These are phyloP conservation scores for Monilinia aucupariae DNA, from an alignment of 2,329 filamentous ascomycete genomes.

Conservation along the genomic window DNA sequence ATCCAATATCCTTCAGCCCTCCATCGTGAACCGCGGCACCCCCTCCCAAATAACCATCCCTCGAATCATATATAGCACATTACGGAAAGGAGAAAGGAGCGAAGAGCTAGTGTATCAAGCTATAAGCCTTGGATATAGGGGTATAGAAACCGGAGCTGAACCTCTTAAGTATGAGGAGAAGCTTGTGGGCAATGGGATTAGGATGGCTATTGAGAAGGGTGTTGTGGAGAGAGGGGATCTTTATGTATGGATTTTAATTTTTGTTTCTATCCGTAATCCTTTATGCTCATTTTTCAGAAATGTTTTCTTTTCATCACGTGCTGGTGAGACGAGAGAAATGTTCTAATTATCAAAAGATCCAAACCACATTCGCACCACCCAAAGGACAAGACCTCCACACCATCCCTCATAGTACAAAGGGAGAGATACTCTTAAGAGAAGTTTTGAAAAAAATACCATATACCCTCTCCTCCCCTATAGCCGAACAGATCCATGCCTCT, in stretches of 20 bases:
- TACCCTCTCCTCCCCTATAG: conserved; percentile 50
- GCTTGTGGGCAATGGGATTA: conserved; percentile 62
- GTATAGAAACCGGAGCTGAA: conserved; percentile 72
- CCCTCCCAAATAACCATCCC: conserved; percentile 39
- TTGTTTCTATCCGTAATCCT: not conserved
- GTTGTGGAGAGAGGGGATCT: conserved; percentile 55
- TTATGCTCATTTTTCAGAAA: not conserved
- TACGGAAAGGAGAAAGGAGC: conserved; percentile 74
- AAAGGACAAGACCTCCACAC: conserved; percentile 51
- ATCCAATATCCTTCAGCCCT: not conserved
- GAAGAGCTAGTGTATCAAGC: conserved; percentile 63
- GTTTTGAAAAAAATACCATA: conserved; percentile 50
- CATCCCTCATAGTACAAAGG: conserved; percentile 30
- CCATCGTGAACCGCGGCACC: conserved; percentile 6
- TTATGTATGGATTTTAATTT: conserved; percentile 47
- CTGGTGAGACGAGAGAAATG: not conserved
- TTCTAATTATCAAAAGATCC: conserved; percentile 46
- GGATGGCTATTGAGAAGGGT: conserved; percentile 53
- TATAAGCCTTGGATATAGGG: conserved; percentile 63
- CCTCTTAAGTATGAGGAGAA: conserved; percentile 73
- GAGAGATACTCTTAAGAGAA: no score
- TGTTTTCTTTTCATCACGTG: not conserved
- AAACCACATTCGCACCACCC: conserved; percentile 76
- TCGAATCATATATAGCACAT: conserved; percentile 68
- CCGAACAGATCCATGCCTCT: conserved; percentile 61